These are phyloP conservation scores for Monosporozyma aquatica DNA, from an alignment of 805 yeast species.

Conservation along the genomic window DNA sequence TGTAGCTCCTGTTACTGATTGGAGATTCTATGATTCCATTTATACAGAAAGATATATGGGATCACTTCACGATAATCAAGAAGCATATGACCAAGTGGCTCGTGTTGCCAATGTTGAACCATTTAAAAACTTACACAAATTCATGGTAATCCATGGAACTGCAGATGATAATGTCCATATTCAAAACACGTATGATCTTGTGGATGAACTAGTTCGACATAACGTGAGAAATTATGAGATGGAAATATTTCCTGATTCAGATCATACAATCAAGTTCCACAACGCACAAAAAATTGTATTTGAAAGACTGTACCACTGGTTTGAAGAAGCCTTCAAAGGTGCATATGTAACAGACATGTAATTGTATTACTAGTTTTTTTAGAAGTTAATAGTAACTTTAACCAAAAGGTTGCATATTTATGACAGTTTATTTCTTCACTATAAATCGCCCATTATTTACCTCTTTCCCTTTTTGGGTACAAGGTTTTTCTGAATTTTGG, in stretches of 20 bases:
- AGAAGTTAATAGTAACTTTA: no score
- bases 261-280: conserved; percentile 72
- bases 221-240: conserved; percentile 71
- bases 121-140: conserved; percentile 44
- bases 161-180: conserved; percentile 81
- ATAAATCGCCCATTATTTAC: background rate
- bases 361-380: no score
- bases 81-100: conserved; percentile 41
- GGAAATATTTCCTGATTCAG: conserved; percentile 87
- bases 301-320: conserved; percentile 64
- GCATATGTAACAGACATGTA: conserved; percentile 9
- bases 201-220: conserved; percentile 47
- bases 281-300: conserved; percentile 70
- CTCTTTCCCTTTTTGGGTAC: background rate
- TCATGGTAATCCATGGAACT: conserved; percentile 70
- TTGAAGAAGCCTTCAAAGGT: conserved; percentile 46
- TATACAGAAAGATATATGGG: conserved; percentile 76
- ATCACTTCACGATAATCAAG: conserved; percentile 38
- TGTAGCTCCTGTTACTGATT: conserved; percentile 79
- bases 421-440: no score
- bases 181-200: conserved; percentile 53
- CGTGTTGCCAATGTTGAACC: conserved; percentile 33
- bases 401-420: no score
- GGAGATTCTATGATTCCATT: conserved; percentile 67
- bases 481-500: background rate